Base-by-base conservation (phyloP, 2,329 filamentous ascomycete species). In the Raffaelea deltoideospora region DNA sequence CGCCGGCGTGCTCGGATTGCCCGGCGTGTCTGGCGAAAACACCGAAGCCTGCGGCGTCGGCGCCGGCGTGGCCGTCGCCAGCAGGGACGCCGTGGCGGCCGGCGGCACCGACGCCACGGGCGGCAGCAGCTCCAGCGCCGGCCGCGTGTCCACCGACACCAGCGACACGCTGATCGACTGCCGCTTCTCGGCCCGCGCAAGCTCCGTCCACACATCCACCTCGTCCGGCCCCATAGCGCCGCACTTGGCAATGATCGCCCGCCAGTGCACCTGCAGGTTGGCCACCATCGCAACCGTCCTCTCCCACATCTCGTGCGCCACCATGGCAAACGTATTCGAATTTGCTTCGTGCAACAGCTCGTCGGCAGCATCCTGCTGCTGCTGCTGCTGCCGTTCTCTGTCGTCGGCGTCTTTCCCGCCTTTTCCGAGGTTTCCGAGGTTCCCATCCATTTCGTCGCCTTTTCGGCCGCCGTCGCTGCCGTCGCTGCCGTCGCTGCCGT, bases 241-340 rank as follows among this genome's bases (percentile, higher is more conserved):
- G 33, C 72, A 75, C 53, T 81, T 81, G 24, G 79, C 75, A 41
- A 92, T 69, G 41, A 85, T 75, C 10, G 90, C 60, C 14, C 82
- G 75, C 81, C 83, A 88, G 39, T 78, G 74, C 0, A 87, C 74
- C 47, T 75, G 78, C 54, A 76, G 73, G 14, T 65, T 63, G 1
- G 76, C 71, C 24, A 86, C 72, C 23, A 88, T 68, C n/a, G 79
- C 77, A 22, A 79, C 60, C 0, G 83, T 88, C 1, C 76, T 80
- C 38, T 76, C 69, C 81, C 83, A 88, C 3, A 90, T 80, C 48
- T 87, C 81, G 33, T 69, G 66, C 1, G 74, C 72, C n/a, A 86
- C 62, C 18, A 81, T 73, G 13, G 61, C 61, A 42, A 85, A 71
- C 2, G 60, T 50, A 13, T 62, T 67, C 8, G 67, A 60, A 3